Base-by-base conservation (phyloP, 352 stramenopile species). In the Phytopythium kandeliae region DNA sequence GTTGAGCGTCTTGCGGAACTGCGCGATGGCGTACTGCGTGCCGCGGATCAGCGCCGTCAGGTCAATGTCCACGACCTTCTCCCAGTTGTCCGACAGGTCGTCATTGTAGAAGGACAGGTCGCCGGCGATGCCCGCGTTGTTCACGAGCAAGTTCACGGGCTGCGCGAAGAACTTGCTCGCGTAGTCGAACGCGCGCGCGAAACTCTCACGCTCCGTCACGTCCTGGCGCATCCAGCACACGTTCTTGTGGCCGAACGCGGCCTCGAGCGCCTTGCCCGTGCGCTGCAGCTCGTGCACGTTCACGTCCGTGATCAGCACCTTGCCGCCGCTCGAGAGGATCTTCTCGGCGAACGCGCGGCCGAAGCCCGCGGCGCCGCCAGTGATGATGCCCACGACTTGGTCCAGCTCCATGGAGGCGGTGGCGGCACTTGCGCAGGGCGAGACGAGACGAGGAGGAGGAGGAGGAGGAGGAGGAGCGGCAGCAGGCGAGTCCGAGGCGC, bases 251-350 rank as follows among this genome's bases (percentile, higher is more conserved):
- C 74, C 81, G 44, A 66, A 82, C 49, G 74, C 60, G 44, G 48
- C 48, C 54, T 83, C 65, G 13, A 92, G 60, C 45, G 71, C 71
- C 54, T 81, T 78, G 55, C 71, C 75, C 49, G 77, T 75, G 28
- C 58, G 60, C 57, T 84, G 62, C 28, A 93, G 65, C 52, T 71
- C 61, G 48, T 80, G 56, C 41, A 76, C 62, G 54, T 93, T 71
- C 31, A 91, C 69, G 54, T 91, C 79, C 54, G 82, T 91, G 67
- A 91, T 82, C 58, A 93, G 65, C 15, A 78, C 79, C 30, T 79
- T 78, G 43, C 79, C 79, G 28, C 71, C 64, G 17, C 40, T 57
- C 1, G 57, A 28, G 38, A 91, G 60, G 37, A 93, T 74, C 21
- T 65, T 55, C 54, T 82, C 71, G 1, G 77, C 62, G 56, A 90